Evolutionary conservation across 306 rosid species (phyloP), one percentile per base, ranked within the genome.

Genomic region (Delonix regia): DNA sequence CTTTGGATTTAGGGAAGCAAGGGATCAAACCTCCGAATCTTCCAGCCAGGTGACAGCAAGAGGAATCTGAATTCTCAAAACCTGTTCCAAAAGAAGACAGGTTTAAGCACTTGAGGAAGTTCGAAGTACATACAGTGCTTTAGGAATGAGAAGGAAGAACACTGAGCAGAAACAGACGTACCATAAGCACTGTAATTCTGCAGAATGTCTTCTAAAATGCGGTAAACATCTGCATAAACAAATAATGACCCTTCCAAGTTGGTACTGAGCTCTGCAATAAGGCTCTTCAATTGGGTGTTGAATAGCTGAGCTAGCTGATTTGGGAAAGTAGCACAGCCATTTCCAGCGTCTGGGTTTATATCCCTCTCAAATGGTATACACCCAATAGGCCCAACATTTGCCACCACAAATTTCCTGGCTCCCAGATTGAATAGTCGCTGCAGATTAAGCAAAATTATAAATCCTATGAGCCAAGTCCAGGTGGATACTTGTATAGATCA

Each of bases 321-420:
- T 0, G 92, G 74, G 36, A 86, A 80, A 74, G 45, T 60, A 3
- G 69, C 87, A 61, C 98, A 91, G 38, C 21, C 59, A 47, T 82
- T 83, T 45, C 88, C 93, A 49, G 87, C 84, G 56, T 3, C 22
- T 52, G 82, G 91, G 73, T 90, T 83, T 75, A 63, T 5, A 33
- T 93, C 97, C 70, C 98, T 88, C 71, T 89, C 79, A 69, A 9
- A 78, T 16, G 98, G 97, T 68, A 90, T 91, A 60, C 97, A 91
- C 56, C 98, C 98, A 45, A 90, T 87, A 13, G 97, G 94, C 69
- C 97, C 97, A 52, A 93, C 88, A 75, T 90, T 91, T 49, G 80
- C 80, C 82, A 91, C 93, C 41, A 89, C 71, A 45, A 91, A 42
- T 77, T 81, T 93, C 74, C 90, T 88, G 4, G 88, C 97, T 57